Evolutionary conservation across 2,329 filamentous ascomycete genomes (phyloP), one percentile per base, ranked within the genome.

Genomic region (Moelleriella libera): DNA sequence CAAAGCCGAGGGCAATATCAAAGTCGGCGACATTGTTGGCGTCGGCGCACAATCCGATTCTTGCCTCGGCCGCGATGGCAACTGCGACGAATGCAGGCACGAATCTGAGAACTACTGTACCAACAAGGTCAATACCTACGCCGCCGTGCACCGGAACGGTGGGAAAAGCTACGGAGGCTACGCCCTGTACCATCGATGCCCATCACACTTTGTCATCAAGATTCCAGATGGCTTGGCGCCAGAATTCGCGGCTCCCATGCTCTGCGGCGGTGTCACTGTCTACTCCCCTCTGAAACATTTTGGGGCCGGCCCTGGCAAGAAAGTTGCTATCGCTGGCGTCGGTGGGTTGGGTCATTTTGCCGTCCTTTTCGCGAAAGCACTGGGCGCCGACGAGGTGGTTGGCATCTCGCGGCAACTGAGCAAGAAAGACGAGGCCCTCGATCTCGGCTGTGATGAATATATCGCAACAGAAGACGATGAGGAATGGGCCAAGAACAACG

Each of bases 341-440:
- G 82, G 82, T 6, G 82, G 82, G 2, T 62, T 85, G 2, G 82
- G 82, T 0, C 82, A 87, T 62, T 79, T 85, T 54, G 83, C 77
- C 4, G 64, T 87, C 8, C 62, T 83, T 41, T 84, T 79, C 53
- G 82, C 83, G 1, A 81, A 78, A 60, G 82, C 82, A 2, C 61
- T 87, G 9, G 76, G 75, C 8, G 76, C 74, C n/a, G 75, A 82
- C 45, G 69, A 71, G 43, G 74, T 82, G 10, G 72, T 79, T 6
- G 78, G 71, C 7, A 80, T 81, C 56, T 79, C 74, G 11, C 70
- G 77, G 40, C 69, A 63, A 14, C 63, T 60, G 5, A 61, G 58
- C 48, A 82, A 82, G 67, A 67, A 66, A 43, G 66, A 68, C 1
- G 78, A 82, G 55, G 75, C 74, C 1, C 56, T 70, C 46, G 68